Base-by-base conservation (phyloP, 345 rosid genomes). In the Eucalyptus tenuipes region DNA sequence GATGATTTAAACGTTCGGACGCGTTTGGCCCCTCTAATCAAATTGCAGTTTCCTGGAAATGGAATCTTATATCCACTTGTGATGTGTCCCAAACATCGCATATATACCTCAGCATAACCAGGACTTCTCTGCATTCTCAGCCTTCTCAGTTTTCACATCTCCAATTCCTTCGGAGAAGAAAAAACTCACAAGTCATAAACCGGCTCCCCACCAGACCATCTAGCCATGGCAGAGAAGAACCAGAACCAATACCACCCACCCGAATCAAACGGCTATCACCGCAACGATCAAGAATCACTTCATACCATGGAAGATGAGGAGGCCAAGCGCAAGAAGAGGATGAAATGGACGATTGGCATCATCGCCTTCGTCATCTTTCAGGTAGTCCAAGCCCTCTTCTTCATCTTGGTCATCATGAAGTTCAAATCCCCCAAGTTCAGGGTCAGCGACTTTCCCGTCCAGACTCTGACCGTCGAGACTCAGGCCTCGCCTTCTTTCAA, bases 371-470 rank as follows among this genome's bases (percentile, higher is more conserved):
- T 66, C 33, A 66, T 91, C 13, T 91, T 91, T 68, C 91, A 91
- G 87, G 89, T 86, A 27, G 87, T 57, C 82, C 87, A 88, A 13
- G 81, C 81, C 45, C 85, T 91, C 31, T 86, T 90, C 40, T 91
- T 91, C 71, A 52, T 85, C 13, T 55, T 88, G 14, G 85, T 87
- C 13, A 88, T 90, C 20, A 59, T 91, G 88, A 89, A 64, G 49
- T 85, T 91, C 88, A 89, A 88, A 31, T 57, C 66, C 27, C 92
- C 92, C 82, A 91, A 91, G 88, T 91, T 88, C 53, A 89, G 91
- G 31, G 24, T 90, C 31, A 45, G 64, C 49, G 22, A 85, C 25
- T 87, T 86, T 68, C 53, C 29, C 22, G 13, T 90, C 80, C 84
- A 80, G 45, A 81, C 50, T 40, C 57, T 88, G 27, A 49, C 33